Percentiles rank a stretch among this genome's conserved stretches.
Conservation (phyloP, 495 filamentous ascomycete species). For the Xylaria flabelliformis region DNA sequence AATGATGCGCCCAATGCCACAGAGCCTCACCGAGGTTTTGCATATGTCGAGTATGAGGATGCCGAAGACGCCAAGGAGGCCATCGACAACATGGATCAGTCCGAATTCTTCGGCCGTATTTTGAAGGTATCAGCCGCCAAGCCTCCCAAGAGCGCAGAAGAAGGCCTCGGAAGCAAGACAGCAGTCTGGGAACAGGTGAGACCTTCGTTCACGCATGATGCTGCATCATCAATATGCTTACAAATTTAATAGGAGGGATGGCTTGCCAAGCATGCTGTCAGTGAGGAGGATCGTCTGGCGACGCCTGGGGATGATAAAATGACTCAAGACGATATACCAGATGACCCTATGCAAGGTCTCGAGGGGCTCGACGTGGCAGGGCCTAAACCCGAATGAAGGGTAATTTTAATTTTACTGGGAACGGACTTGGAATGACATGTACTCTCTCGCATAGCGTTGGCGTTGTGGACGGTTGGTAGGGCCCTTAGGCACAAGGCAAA, state of each 20-base stretch:
- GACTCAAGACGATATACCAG: conserved; percentile 57
- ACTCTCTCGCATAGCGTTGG: conserved; percentile 51
- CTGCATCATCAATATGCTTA: conserved; percentile 39
- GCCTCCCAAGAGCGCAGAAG: conserved; percentile 85
- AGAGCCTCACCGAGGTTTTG: conserved; percentile 89
- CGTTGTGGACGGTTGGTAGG: conserved; percentile 42
- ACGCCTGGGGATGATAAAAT: conserved; percentile 62
- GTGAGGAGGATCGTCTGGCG: conserved; percentile 80
- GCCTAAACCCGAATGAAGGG: conserved; percentile 74
- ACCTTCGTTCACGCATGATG: conserved; percentile 23
- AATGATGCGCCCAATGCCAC: conserved; percentile 72
- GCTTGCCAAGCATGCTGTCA: conserved; percentile 87
- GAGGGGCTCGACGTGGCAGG: conserved; percentile 94
- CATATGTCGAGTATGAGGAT: conserved; percentile 93
- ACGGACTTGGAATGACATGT: conserved; percentile 14
- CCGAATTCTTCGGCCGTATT: conserved; percentile 90
- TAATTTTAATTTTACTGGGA: conserved; percentile 12
- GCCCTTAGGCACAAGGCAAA: conserved; percentile 26
- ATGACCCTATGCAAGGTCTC: conserved; percentile 95
- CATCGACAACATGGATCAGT: conserved; percentile 99
- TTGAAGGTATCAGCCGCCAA: conserved; percentile 93
- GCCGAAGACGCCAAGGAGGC: conserved; percentile 88
- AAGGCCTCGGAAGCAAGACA: conserved; percentile 90
- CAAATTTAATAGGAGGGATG: conserved; percentile 77
- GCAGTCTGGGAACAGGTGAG: conserved; percentile 97